phyloP scores from a whole-genome alignment of 768 basidiomycete species.

The Pisolithus microcarpus region DNA sequence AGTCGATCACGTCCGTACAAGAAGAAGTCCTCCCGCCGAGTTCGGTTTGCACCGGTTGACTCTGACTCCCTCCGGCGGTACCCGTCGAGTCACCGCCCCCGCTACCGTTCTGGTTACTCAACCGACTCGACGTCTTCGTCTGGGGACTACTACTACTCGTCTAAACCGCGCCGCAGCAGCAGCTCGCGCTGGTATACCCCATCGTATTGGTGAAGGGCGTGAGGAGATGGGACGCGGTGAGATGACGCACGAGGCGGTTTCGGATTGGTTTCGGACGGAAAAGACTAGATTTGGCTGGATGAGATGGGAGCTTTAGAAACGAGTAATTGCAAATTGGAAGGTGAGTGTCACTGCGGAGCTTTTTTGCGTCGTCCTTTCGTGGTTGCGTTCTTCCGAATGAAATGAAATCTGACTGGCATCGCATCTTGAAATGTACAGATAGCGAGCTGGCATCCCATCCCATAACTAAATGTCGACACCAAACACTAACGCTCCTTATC shows the following conservation, averaged over 20 bases:
- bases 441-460: neutral
- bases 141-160: neutral
- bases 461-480: neutral
- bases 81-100: neutral
- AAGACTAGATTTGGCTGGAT: neutral
- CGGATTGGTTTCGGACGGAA: neutral
- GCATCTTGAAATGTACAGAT: neutral
- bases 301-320: neutral
- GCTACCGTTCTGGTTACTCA: neutral
- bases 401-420: neutral
- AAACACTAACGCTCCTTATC: neutral
- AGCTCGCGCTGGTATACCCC: neutral
- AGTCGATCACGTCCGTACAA: neutral
- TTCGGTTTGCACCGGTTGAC: conserved; percentile 1
- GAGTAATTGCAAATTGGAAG: conserved; percentile 1
- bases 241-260: neutral
- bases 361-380: neutral
- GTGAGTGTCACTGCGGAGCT: neutral
- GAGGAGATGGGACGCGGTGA: neutral
- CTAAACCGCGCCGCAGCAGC: neutral
- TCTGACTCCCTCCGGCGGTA: neutral
- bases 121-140: neutral
- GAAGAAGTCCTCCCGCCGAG: neutral
- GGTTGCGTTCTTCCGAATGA: neutral
- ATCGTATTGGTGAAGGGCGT: neutral